Evolutionary conservation across 164 flowering plant species (phyloP).

Genomic region (Dillenia suffruticosa): DNA sequence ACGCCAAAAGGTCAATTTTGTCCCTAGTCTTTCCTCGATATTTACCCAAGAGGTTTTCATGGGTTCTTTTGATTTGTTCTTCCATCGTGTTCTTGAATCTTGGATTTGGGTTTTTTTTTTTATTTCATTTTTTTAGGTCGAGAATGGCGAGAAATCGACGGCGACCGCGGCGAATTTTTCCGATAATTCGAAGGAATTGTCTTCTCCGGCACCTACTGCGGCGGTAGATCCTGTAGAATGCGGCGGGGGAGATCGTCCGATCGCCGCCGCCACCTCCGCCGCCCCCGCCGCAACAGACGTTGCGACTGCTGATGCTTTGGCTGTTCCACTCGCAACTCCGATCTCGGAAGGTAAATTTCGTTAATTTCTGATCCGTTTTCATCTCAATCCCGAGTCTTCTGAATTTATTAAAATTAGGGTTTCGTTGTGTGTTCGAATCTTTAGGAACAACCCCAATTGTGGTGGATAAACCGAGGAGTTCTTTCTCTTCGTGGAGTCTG

Average conservation of each 20-base stretch:
- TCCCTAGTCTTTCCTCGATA: not conserved
- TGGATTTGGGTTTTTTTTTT: not conserved
- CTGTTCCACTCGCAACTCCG: conserved; percentile 28
- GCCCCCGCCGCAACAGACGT: conserved; percentile 14
- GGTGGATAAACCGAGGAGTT: conserved; percentile 46
- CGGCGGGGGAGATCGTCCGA: conserved; percentile 29
- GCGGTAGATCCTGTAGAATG: conserved; percentile 45
- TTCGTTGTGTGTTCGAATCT: conserved; percentile 5
- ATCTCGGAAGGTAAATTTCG: conserved; percentile 36
- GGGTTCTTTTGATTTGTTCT: not conserved
- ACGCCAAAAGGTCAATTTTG: conserved; percentile 57
- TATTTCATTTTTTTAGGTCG: conserved; percentile 29
- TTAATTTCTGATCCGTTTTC: not conserved
- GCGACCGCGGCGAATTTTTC: conserved; percentile 17
- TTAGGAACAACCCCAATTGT: conserved; percentile 33
- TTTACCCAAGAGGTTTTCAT: not conserved
- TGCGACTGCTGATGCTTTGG: conserved; percentile 18
- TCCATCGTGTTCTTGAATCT: not conserved
- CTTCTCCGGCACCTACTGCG: conserved; percentile 27
- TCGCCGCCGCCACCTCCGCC: conserved; percentile 13
- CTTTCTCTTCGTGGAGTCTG: conserved; percentile 33
- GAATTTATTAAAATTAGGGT: not conserved
- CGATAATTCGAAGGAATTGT: conserved; percentile 49
- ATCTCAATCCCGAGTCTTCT: not conserved
- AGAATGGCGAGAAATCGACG: conserved; percentile 43